Conservation (phyloP, 73 alveolate species). For the Paramecium tetraurelia region DNA sequence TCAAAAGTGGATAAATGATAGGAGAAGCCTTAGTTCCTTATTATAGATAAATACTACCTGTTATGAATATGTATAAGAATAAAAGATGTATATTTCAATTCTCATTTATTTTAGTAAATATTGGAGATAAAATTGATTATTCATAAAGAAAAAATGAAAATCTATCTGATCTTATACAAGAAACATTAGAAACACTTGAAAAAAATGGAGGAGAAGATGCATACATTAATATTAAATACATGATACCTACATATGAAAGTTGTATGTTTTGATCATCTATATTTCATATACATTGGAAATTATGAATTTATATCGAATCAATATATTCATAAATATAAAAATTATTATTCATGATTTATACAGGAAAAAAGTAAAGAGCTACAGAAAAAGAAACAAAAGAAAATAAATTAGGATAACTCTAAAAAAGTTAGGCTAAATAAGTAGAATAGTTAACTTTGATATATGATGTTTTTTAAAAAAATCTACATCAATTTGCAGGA, state of each 20-base stretch:
- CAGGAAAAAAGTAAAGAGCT: neutral
- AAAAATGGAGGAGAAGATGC: slow-evolving; percentile 99
- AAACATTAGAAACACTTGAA: slow-evolving; percentile 97
- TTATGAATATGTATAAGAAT: slow-evolving; percentile 90
- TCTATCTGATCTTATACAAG: slow-evolving; percentile 96
- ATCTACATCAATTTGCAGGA: slow-evolving; percentile 47
- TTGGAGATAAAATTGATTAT: slow-evolving; percentile 96
- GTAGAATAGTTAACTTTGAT: neutral
- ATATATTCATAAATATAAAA: neutral
- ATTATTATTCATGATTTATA: neutral
- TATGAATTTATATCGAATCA: neutral
- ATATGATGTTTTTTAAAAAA: slow-evolving; percentile 49
- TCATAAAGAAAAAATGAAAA: slow-evolving; percentile 88
- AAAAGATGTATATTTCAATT: slow-evolving; percentile 71
- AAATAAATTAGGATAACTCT: neutral
- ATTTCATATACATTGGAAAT: neutral
- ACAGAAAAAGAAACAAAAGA: neutral
- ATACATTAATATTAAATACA: slow-evolving; percentile 96
- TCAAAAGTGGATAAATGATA: slow-evolving; percentile 84
- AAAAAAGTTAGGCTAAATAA: neutral
- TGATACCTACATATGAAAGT: slow-evolving; percentile 98
- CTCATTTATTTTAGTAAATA: slow-evolving; percentile 65
- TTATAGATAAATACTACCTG: slow-evolving; percentile 95
- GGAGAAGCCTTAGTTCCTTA: slow-evolving; percentile 99
- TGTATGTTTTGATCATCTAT: slow-evolving; percentile 75